Conservation (phyloP, 495 filamentous ascomycete genomes). For the Bathelium albidoporum region DNA sequence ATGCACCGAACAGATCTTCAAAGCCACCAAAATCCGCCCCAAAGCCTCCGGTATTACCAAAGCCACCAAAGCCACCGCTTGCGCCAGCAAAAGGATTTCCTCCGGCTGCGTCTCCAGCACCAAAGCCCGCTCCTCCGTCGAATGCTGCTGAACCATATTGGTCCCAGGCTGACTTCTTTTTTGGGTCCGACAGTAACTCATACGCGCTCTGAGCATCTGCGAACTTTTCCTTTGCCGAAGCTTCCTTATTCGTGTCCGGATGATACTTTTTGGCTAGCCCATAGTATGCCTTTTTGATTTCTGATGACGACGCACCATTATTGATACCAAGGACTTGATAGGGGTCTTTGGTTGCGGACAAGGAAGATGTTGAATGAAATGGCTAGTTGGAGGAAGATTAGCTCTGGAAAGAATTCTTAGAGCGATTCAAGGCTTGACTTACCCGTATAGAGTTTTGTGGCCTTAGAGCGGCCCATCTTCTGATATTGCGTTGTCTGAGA, state of each 20-base stretch:
- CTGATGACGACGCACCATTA: constrained; percentile 65
- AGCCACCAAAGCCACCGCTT: constrained; percentile 45
- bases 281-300: constrained; percentile 99
- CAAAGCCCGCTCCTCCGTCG: constrained; percentile 63
- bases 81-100: constrained; percentile 53
- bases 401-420: background rate
- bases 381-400: constrained; percentile 34
- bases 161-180: constrained; percentile 87
- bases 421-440: background rate
- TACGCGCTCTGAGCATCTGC: constrained; percentile 84
- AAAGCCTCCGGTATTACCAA: constrained; percentile 49
- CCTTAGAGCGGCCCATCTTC: background rate
- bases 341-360: constrained; percentile 62
- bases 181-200: constrained; percentile 79
- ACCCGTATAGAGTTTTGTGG: constrained; percentile 8
- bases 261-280: constrained; percentile 96
- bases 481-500: background rate
- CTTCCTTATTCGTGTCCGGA: constrained; percentile 94
- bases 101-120: constrained; percentile 40
- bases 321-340: constrained; percentile 78
- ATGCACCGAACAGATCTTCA: constrained; percentile 88
- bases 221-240: constrained; percentile 86
- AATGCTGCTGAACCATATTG: constrained; percentile 82
- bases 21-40: constrained; percentile 71
- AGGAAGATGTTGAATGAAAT: constrained; percentile 63